Conservation (phyloP, 352 stramenopile species). For the Globisporangium okanoganense region DNA sequence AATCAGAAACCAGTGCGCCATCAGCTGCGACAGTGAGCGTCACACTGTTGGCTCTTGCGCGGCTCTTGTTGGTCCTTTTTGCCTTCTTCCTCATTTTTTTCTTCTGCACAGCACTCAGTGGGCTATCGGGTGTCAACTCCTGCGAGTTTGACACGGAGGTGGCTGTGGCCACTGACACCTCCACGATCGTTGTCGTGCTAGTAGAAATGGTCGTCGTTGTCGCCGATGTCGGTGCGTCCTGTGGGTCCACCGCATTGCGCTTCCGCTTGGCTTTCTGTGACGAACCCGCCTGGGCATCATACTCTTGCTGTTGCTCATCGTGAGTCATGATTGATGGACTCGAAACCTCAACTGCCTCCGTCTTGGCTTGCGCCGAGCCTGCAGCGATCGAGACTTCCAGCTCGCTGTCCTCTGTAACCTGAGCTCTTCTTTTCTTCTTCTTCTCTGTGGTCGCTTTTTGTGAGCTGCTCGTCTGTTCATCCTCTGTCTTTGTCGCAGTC, state of each 20-base stretch:
- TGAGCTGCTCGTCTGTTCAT: background rate
- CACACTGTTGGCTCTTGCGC: background rate
- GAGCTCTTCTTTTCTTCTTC: background rate
- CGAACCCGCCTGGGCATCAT: background rate
- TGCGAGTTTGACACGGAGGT: background rate
- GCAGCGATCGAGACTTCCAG: background rate
- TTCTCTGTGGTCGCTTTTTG: background rate
- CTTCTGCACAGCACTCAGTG: background rate
- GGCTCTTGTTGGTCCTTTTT: background rate
- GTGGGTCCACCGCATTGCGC: background rate
- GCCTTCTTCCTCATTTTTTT: background rate
- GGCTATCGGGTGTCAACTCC: background rate
- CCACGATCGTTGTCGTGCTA: background rate
- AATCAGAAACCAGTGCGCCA: background rate
- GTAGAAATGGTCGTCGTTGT: background rate
- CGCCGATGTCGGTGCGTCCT: background rate
- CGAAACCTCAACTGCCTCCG: background rate
- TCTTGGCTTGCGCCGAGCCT: background rate
- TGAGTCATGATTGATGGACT: background rate
- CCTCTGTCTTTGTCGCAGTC: background rate
- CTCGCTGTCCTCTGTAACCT: background rate
- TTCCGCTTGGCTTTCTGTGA: background rate
- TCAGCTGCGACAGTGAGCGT: background rate
- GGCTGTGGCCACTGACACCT: background rate
- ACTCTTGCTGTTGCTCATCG: background rate